Conservation (phyloP, 305 asterid species). For the Fraxinus sp. region DNA sequence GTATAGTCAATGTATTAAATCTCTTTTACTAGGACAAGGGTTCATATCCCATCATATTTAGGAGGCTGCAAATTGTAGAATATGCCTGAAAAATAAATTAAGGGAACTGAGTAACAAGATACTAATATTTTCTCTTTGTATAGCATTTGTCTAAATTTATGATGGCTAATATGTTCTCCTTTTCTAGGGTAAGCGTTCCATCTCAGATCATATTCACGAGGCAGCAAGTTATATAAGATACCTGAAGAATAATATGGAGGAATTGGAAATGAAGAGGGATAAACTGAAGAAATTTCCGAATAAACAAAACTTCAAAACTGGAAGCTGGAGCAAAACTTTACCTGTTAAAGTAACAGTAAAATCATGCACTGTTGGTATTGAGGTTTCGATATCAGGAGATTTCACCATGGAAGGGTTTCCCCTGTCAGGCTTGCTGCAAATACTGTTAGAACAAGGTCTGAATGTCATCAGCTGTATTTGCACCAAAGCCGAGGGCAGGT, state of each 20-base stretch:
- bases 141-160: background rate
- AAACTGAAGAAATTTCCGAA: background rate
- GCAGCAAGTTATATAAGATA: too few species aligned
- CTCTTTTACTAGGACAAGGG: background rate
- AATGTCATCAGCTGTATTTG: slow-evolving; percentile 17
- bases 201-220: too few species aligned
- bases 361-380: slow-evolving; percentile 9
- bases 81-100: slow-evolving; percentile 24
- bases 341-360: slow-evolving; percentile 6
- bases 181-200: background rate
- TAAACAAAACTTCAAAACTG: background rate
- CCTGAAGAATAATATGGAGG: too few species aligned
- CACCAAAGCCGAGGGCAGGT: slow-evolving; percentile 6
- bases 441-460: slow-evolving; percentile 8
- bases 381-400: slow-evolving; percentile 11
- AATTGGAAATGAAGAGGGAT: slow-evolving; percentile 1
- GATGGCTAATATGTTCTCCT: background rate
- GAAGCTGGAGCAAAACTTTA: background rate
- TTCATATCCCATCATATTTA: background rate
- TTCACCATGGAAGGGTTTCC: background rate
- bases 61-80: slow-evolving; percentile 4
- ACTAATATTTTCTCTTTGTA: background rate
- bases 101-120: background rate
- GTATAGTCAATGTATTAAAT: background rate
- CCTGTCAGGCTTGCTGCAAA: slow-evolving; percentile 6